Conservation (phyloP, 1,139 yeast genomes). For the Arxiozyma slooffiae region DNA sequence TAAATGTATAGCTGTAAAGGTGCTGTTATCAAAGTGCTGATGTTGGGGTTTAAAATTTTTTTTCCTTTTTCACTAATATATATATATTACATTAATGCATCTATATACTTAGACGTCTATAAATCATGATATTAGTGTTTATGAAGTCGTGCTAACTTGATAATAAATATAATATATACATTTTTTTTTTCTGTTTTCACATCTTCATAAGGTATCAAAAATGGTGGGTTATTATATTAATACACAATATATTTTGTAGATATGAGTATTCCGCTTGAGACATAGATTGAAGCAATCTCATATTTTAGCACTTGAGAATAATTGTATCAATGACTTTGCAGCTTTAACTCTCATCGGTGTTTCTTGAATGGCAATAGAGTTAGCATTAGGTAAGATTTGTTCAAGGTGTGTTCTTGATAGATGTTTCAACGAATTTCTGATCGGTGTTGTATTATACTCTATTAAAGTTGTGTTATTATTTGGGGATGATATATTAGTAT, state of each 20-base stretch:
- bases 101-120: not conserved
- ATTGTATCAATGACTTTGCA: slow-evolving; percentile 28
- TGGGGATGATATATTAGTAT: not conserved
- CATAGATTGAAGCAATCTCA: not conserved
- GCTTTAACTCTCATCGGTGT: slow-evolving; percentile 31
- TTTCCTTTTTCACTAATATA: not conserved
- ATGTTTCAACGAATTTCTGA: slow-evolving; percentile 7
- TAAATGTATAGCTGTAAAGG: no score
- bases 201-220: not conserved
- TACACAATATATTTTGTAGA: not conserved
- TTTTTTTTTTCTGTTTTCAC: no score
- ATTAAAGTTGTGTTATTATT: slow-evolving; percentile 7
- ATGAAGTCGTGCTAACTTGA: not conserved
- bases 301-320: slow-evolving; percentile 16
- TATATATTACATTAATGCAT: not conserved
- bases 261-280: not conserved
- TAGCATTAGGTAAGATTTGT: not conserved
- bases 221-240: not conserved
- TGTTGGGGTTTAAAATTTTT: no score
- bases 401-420: not conserved
- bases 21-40: not conserved
- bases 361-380: slow-evolving; percentile 10
- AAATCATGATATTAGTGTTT: not conserved
- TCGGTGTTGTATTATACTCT: slow-evolving; percentile 10
- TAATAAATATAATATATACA: not conserved